These are phyloP conservation scores for Entomophthora muscae DNA, from an alignment of 371 early-diverging fungal species.

Conservation along the genomic window DNA sequence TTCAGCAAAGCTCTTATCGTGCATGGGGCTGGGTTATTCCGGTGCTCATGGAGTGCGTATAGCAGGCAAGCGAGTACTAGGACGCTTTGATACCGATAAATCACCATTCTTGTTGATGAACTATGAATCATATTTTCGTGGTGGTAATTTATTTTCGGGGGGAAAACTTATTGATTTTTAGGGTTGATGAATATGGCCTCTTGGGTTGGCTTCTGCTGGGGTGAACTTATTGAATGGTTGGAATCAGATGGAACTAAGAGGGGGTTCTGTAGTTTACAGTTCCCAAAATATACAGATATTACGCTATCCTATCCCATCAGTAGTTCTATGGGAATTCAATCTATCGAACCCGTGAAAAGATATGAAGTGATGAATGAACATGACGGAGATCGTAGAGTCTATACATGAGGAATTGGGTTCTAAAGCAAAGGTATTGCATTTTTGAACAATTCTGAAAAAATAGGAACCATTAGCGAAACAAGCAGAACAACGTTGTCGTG, in stretches of 20 bases:
- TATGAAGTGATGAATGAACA: too few species aligned
- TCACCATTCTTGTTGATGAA: not conserved
- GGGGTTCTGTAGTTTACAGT: slow-evolving; percentile 1
- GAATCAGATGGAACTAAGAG: not conserved
- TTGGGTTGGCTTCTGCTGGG: not conserved
- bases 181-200: not conserved
- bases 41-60: not conserved
- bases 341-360: too few species aligned
- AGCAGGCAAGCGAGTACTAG: not conserved
- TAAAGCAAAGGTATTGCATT: not conserved
- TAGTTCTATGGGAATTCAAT: too few species aligned
- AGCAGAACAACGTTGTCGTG: too few species aligned
- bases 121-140: not conserved
- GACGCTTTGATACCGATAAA: not conserved
- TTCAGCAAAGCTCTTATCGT: not conserved
- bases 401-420: not conserved
- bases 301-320: not conserved
- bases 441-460: not conserved
- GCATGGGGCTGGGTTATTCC: not conserved
- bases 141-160: not conserved
- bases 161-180: not conserved
- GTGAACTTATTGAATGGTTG: not conserved
- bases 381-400: too few species aligned
- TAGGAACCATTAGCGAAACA: too few species aligned
- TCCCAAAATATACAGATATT: not conserved